phyloP scores from a whole-genome alignment of 225 moss, liverwort and hornwort genomes.

The Climacium dendroides region DNA sequence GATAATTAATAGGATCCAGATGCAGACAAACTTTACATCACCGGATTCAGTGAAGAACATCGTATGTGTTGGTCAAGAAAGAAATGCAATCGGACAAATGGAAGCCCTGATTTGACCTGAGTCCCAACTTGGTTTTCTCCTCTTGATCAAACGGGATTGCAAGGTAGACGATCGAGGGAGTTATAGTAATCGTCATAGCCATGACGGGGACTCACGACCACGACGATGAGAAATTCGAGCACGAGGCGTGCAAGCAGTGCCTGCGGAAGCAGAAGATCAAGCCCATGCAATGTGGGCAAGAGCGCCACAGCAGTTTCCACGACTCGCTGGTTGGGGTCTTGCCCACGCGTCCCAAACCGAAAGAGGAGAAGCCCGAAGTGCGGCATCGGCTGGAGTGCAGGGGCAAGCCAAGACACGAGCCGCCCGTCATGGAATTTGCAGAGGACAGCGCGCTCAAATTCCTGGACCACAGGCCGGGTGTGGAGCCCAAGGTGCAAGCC shows the following conservation, averaged over 20 bases:
- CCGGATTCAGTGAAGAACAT: not conserved
- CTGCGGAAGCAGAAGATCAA: not conserved
- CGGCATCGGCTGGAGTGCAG: not conserved
- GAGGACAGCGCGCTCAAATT: slow-evolving; percentile 1
- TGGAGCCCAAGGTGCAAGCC: not conserved
- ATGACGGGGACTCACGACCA: not conserved
- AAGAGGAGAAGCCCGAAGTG: not conserved
- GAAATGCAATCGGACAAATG: not conserved
- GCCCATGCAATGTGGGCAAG: not conserved
- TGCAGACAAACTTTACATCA: not conserved
- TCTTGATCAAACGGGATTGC: not conserved
- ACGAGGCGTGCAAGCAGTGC: not conserved
- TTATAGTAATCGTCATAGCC: not conserved
- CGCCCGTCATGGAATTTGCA: not conserved
- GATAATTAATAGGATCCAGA: not conserved
- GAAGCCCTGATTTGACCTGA: not conserved
- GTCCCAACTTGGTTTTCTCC: not conserved
- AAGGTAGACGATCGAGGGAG: not conserved
- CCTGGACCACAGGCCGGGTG: not conserved
- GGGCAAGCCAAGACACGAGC: slow-evolving; percentile 5
- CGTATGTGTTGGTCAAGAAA: not conserved
- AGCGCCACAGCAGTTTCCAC: not conserved
- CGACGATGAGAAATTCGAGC: not conserved
- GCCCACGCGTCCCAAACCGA: not conserved
- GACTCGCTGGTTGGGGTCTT: not conserved